Conservation (phyloP, 1,284 basidiomycete species). For the Ganoderma leucocontextum region DNA sequence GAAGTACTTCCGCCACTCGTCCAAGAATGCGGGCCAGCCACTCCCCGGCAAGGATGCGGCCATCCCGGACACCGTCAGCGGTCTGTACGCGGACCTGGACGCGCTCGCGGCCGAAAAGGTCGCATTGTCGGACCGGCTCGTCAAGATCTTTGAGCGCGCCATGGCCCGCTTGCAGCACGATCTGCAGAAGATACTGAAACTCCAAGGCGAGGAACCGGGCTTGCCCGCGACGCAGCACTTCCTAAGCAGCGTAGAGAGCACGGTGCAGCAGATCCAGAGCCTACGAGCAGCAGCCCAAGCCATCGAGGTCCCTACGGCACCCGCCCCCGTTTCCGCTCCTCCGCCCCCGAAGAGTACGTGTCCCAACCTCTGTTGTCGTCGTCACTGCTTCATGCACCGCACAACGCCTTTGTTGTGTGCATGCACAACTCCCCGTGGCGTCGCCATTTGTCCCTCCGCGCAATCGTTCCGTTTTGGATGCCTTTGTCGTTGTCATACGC, state of each 20-base stretch:
- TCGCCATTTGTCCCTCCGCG: background rate
- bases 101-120: conserved; percentile 64
- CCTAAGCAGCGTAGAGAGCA: conserved; percentile 45
- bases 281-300: conserved; percentile 53
- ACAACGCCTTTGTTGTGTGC: background rate
- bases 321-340: conserved; percentile 34
- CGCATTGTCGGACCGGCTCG: conserved; percentile 59
- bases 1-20: conserved; percentile 60
- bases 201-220: conserved; percentile 61
- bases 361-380: too few relatives aligned
- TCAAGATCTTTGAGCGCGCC: conserved; percentile 59
- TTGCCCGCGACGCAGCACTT: conserved; percentile 36
- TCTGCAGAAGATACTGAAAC: conserved; percentile 57
- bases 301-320: conserved; percentile 34
- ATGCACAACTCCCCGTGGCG: background rate
- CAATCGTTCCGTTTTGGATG: background rate
- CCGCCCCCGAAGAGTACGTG: conserved; percentile 43
- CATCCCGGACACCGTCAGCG: conserved; percentile 57
- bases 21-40: conserved; percentile 43
- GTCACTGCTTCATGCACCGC: background rate
- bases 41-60: conserved; percentile 46
- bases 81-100: conserved; percentile 62
- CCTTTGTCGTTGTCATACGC: conserved; percentile 11
- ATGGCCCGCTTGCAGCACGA: conserved; percentile 65
- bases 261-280: conserved; percentile 56